Conservation (phyloP, 345 rosid genomes). For the Moricandia moricandioides region DNA sequence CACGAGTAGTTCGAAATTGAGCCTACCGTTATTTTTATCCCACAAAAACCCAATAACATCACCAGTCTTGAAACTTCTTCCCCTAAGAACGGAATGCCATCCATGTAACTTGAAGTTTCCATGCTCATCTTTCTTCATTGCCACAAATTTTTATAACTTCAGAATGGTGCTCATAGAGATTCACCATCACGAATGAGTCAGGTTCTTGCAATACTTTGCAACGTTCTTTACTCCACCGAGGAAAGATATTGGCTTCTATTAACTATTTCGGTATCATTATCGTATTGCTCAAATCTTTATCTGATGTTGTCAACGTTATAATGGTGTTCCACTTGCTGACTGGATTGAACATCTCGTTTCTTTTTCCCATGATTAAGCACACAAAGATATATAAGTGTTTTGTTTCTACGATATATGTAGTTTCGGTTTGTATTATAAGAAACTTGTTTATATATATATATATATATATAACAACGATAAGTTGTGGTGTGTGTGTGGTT, state of each 20-base stretch:
- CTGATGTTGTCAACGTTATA: slow-evolving; percentile 6
- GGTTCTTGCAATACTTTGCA: neutral
- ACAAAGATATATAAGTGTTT: neutral
- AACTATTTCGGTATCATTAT: slow-evolving; percentile 1
- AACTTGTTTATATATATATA: neutral
- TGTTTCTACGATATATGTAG: neutral
- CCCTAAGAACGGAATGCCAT: neutral
- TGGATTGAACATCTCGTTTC: neutral
- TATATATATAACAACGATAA: neutral
- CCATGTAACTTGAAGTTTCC: neutral
- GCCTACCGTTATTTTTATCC: neutral
- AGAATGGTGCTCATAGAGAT: neutral
- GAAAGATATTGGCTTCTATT: neutral
- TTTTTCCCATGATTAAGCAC: neutral
- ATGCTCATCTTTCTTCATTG: neutral
- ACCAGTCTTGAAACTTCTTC: neutral
- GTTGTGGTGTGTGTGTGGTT: neutral
- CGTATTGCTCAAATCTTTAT: neutral
- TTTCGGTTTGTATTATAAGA: neutral
- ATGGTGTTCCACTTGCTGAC: neutral
- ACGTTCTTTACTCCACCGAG: neutral
- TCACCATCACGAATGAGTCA: neutral
- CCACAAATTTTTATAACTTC: neutral
- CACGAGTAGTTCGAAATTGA: neutral
- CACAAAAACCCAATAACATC: neutral